Base-by-base conservation (phyloP, 1,284 basidiomycete genomes). In the Cryptococcus deneoformans region DNA sequence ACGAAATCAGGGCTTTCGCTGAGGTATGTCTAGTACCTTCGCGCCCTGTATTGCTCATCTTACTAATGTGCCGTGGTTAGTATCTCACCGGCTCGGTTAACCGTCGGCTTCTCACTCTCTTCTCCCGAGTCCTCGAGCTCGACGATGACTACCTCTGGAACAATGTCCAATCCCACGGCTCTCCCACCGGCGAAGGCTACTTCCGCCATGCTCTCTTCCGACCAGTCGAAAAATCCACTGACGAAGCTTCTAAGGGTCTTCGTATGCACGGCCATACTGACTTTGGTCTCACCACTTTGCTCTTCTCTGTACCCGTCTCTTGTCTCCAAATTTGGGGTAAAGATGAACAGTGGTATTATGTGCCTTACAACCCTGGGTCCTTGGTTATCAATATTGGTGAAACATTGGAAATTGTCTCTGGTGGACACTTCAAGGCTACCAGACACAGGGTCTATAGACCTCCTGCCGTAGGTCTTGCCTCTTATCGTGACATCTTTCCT, bases 241-340 rank as follows among this genome's bases (percentile, higher is more conserved):
- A 70, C 36, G 64, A 72, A 24, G 62, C 68, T 10, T 61, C 76
- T n/a, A 74, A 72, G n/a, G 77, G 77, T 2, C 68, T 79, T 0
- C 61, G 76, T 0, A 70, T 80, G 49, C 77, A 80, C 64, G 78
- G 78, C n/a, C 79, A 80, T 59, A 77, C 76, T 38, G 79, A 80
- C 55, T 80, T 78, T 59, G 78, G 79, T 48, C 60, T 66, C 35
- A 77, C 77, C 44, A 75, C 74, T 20, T 69, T 79, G 50, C 72
- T 80, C 43, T 79, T 78, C 72, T 72, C 69, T 1, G 77, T 79
- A 52, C 79, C 79, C 2, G 76, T 80, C 60, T 77, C 77, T 0
- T 73, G 71, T 16, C 69, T 80, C 14, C 77, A 79, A 57, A 79
- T 80, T 54, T 72, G 78, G 58, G 76, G 75, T 59, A 68, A 68